Percentiles rank a stretch among this genome's conserved stretches.
phyloP scores from a whole-genome alignment of 768 basidiomycete species.

The Amanita subjunquillea region DNA sequence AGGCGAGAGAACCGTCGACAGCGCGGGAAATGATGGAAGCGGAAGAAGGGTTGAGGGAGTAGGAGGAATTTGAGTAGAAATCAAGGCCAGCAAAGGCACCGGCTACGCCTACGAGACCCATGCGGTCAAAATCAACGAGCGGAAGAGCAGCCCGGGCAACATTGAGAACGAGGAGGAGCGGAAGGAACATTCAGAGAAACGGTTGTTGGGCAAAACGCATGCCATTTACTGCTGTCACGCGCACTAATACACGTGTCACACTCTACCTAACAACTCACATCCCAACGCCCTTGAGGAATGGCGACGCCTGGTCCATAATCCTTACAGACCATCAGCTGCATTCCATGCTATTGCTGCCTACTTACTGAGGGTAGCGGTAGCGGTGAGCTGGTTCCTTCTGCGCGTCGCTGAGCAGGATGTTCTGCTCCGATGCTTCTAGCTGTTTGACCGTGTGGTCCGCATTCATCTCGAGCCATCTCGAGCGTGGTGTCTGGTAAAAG shows the following conservation, averaged over 20 bases:
- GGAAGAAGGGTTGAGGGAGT: slow-evolving; percentile 58
- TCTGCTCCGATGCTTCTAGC: slow-evolving; percentile 31
- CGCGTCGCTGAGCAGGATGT: slow-evolving; percentile 30
- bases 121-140: slow-evolving; percentile 46
- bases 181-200: slow-evolving; percentile 12
- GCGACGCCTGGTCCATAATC: slow-evolving; percentile 46
- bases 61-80: slow-evolving; percentile 48
- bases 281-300: slow-evolving; percentile 53
- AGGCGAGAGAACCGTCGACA: slow-evolving; percentile 53
- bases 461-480: slow-evolving; percentile 46
- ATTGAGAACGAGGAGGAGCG: slow-evolving; percentile 17
- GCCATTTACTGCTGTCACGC: not conserved
- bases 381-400: slow-evolving; percentile 44
- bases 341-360: slow-evolving; percentile 9
- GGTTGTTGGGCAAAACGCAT: slow-evolving; percentile 1
- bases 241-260: slow-evolving; percentile 1
- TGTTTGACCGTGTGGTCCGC: slow-evolving; percentile 44
- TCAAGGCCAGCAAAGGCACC: slow-evolving; percentile 87
- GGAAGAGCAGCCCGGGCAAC: slow-evolving; percentile 24
- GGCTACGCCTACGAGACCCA: slow-evolving; percentile 86
- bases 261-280: slow-evolving; percentile 17
- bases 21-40: slow-evolving; percentile 64
- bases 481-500: slow-evolving; percentile 40
- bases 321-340: slow-evolving; percentile 21
- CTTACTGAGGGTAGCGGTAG: slow-evolving; percentile 69